Percentiles rank a stretch among this genome's conserved stretches.
Conservation (phyloP, 768 basidiomycete species). For the Termitomyces sp. region DNA sequence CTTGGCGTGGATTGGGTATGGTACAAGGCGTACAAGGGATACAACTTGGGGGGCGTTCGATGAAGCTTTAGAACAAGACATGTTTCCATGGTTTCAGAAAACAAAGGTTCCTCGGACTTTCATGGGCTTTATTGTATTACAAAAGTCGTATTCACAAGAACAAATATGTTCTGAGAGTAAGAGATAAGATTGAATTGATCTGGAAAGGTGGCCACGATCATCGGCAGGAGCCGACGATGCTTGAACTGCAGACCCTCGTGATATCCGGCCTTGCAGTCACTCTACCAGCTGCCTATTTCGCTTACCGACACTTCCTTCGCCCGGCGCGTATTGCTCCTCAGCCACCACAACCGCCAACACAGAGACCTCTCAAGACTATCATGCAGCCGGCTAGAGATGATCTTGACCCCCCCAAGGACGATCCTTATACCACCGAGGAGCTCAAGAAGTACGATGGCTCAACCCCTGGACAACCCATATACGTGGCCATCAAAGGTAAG, state of each 20-base stretch:
- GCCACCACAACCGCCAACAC: slow-evolving; percentile 19
- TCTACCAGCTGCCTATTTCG: slow-evolving; percentile 20
- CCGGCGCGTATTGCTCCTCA: slow-evolving; percentile 5
- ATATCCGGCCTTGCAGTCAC: slow-evolving; percentile 21
- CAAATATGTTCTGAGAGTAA: too few relatives aligned
- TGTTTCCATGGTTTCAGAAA: not conserved
- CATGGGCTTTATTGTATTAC: not conserved
- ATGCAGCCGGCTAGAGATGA: slow-evolving; percentile 65
- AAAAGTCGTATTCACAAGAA: too few relatives aligned
- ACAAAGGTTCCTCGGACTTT: not conserved
- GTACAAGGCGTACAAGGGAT: not conserved
- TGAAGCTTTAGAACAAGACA: not conserved
- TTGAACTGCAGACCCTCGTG: slow-evolving; percentile 16
- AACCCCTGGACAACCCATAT: slow-evolving; percentile 64
- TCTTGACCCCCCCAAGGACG: slow-evolving; percentile 67
- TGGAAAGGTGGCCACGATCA: not conserved
- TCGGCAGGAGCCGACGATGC: slow-evolving; percentile 16
- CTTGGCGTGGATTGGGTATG: not conserved
- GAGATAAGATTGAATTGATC: slow-evolving; percentile 4
- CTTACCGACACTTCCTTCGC: slow-evolving; percentile 14
- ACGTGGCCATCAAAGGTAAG: slow-evolving; percentile 88
- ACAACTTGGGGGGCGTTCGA: too few relatives aligned
- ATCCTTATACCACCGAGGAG: slow-evolving; percentile 67
- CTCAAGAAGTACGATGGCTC: slow-evolving; percentile 71
- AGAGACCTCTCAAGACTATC: slow-evolving; percentile 45